These are phyloP conservation scores for Clitopilus hobsonii DNA, from an alignment of 768 basidiomycete genomes.

Conservation along the genomic window DNA sequence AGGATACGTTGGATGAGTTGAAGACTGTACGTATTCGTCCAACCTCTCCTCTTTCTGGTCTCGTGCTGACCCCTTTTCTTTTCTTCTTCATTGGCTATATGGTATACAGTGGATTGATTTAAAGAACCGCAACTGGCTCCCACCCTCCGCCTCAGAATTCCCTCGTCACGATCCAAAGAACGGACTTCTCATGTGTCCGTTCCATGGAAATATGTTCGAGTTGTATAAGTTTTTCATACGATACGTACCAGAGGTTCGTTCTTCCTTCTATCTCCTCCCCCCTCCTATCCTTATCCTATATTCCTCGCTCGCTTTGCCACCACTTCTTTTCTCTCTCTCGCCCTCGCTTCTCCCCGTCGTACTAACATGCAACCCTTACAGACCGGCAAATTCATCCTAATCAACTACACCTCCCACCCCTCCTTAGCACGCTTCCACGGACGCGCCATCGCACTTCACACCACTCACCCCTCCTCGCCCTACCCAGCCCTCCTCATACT, in stretches of 20 bases:
- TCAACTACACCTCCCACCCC: slow-evolving; percentile 20
- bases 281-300: slow-evolving; percentile 7
- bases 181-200: slow-evolving; percentile 16
- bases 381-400: slow-evolving; percentile 19
- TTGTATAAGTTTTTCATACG: slow-evolving; percentile 19
- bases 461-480: slow-evolving; percentile 19
- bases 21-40: neutral
- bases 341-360: too few species aligned
- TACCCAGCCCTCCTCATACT: slow-evolving; percentile 27
- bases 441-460: slow-evolving; percentile 29
- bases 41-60: slow-evolving; percentile 7
- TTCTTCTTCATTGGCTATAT: too few species aligned
- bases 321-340: too few species aligned
- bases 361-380: slow-evolving; percentile 14
- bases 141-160: slow-evolving; percentile 10
- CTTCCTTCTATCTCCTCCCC: slow-evolving; percentile 4
- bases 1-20: neutral
- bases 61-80: too few species aligned
- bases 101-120: slow-evolving; percentile 18
- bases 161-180: slow-evolving; percentile 17
- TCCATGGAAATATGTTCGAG: slow-evolving; percentile 14
- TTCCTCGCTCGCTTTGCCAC: too few species aligned
- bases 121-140: slow-evolving; percentile 16
- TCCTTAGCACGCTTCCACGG: slow-evolving; percentile 20
- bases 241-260: slow-evolving; percentile 19